Evolutionary conservation across 1,284 basidiomycete species (phyloP), one percentile per base, ranked within the genome.

Genomic region (Cerioporus squamosus): DNA sequence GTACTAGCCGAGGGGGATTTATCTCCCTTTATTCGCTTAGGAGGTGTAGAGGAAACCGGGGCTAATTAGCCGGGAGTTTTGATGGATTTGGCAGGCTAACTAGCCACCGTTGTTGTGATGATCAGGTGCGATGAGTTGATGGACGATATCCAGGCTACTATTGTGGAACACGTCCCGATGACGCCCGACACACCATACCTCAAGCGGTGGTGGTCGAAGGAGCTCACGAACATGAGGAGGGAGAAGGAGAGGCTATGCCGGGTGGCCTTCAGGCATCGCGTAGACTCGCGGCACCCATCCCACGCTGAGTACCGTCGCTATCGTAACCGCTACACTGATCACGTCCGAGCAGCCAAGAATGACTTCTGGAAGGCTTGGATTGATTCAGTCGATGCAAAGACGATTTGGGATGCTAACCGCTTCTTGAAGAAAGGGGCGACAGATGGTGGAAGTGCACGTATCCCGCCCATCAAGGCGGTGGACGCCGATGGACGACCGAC

Each of bases 311-410:
- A 53, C 51, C 44, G 62, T 1, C 18, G 39, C 7, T 51, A 26
- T 8, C 33, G 63, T 2, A 74, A 73, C 48, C 29, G 47, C 8
- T 79, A 78, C 52, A 50, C 54, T 1, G 58, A 74, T 18, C 53
- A 50, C 17, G 73, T 80, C 17, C 23, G 55, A 14, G 42, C 48
- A 6, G 65, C 68, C 0, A 80, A 77, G 50, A 58, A 59, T 0
- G 63, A 75, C n/a, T 71, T 73, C 60, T 77, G 75, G 75, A 51
- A 62, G 1, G 68, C 72, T 1, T 80, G 68, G 68, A 61, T 79
- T 0, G 73, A 75, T 26, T 59, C 68, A 0, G 57, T 71, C 0
- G 60, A 67, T 2, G 60, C 61, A 1, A 44, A 59, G 0, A 64
- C 64, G 5, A 57, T 79, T 0, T 81, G 75, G 74, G 71, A 55